Evolutionary conservation across 2,329 filamentous ascomycete genomes (phyloP).

Genomic region (Ustulina deusta): DNA sequence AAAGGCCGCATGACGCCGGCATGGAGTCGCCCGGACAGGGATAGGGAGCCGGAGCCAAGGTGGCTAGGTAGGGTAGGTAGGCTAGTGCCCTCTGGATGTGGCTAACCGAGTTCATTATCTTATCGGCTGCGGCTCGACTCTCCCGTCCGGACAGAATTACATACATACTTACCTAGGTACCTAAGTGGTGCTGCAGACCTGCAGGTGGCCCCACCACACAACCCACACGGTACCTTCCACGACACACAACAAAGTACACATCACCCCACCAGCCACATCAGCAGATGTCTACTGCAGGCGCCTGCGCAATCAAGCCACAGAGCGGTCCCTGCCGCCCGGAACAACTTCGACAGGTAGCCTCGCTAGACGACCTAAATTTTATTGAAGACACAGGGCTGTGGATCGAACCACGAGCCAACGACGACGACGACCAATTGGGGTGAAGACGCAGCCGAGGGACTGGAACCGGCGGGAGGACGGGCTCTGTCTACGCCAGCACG

Average conservation of each 20-base stretch:
- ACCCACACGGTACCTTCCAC: too few relatives aligned
- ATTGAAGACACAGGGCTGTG: conserved; percentile 11
- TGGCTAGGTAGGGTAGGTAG: not conserved
- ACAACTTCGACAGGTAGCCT: conserved; percentile 29
- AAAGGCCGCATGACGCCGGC: not conserved
- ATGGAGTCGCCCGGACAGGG: not conserved
- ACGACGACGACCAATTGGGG: conserved; percentile 24
- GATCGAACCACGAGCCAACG: not conserved
- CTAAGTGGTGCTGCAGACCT: too few relatives aligned
- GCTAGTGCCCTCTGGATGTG: not conserved
- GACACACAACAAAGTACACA: not conserved
- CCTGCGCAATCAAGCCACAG: conserved; percentile 29
- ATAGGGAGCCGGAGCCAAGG: not conserved
- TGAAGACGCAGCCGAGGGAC: conserved; percentile 20
- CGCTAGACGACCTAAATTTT: conserved; percentile 24
- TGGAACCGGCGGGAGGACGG: conserved; percentile 39
- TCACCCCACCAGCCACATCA: not conserved
- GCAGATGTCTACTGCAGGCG: not conserved
- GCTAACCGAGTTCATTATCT: not conserved
- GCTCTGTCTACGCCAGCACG: conserved; percentile 11
- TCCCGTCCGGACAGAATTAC: too few relatives aligned
- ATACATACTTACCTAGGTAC: not conserved
- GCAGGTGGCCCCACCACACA: too few relatives aligned
- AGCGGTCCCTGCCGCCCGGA: conserved; percentile 24
- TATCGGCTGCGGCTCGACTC: not conserved